Conservation (phyloP, 2,329 filamentous ascomycete species). For the Calonectria henricotiae region DNA sequence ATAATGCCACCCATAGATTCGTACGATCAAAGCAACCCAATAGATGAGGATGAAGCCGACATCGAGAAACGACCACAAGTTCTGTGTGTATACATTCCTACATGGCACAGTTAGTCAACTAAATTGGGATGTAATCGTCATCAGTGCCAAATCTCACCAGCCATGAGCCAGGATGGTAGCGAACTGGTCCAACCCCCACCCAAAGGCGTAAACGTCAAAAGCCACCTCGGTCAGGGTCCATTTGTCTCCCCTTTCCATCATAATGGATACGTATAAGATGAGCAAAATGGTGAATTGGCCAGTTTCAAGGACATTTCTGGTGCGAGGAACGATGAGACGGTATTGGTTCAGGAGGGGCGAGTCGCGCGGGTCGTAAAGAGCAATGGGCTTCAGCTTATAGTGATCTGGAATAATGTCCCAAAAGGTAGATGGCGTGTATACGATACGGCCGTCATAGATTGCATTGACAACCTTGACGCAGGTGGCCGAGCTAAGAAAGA, state of each 20-base stretch:
- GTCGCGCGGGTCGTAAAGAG: constrained; percentile 83
- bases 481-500: constrained; percentile 83
- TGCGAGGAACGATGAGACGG: constrained; percentile 85
- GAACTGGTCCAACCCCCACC: constrained; percentile 86
- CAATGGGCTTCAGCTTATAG: constrained; percentile 88
- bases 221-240: constrained; percentile 74
- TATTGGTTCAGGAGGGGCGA: constrained; percentile 88
- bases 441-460: constrained; percentile 85
- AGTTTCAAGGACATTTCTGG: constrained; percentile 82
- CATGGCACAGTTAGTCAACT: constrained; percentile 28
- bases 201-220: constrained; percentile 82
- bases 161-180: constrained; percentile 84
- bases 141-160: constrained; percentile 62
- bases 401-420: constrained; percentile 89
- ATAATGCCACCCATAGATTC: constrained; percentile 75
- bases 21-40: constrained; percentile 77
- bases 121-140: neutral
- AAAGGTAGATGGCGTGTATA: constrained; percentile 87
- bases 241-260: constrained; percentile 77
- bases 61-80: constrained; percentile 90
- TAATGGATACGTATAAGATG: constrained; percentile 79
- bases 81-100: constrained; percentile 88
- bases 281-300: constrained; percentile 82
- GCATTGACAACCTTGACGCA: constrained; percentile 88
- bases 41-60: constrained; percentile 84